Evolutionary conservation across 2,329 filamentous ascomycete genomes (phyloP), one percentile per base, ranked within the genome.

Genomic region (Penicillium digitatum): DNA sequence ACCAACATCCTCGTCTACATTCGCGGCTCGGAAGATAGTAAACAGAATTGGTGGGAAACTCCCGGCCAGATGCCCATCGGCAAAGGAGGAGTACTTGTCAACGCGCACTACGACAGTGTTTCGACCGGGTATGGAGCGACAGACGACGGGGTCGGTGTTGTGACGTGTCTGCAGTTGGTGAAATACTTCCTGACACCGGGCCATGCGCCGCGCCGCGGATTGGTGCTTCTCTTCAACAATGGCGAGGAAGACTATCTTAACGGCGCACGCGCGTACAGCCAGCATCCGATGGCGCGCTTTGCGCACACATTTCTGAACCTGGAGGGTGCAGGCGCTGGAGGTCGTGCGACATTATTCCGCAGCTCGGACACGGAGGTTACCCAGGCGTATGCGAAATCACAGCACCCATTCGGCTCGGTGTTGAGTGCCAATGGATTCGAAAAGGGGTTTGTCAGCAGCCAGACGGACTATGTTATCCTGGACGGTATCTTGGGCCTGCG

Each of bases 61-160:
- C 72, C 71, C 39, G 73, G 75, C 54, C 76, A 76, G 59, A 73
- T 76, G 57, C 78, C 79, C 22, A 79, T 80, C 58, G 81, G 82
- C 9, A 83, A 84, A 57, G 88, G 89, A 18, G 90, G 91, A 31
- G 90, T 96, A 18, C 81, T 99, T 42, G 88, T 97, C 62, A 97
- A 96, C 71, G 92, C 93, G 18, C 94, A 97, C 70, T 96, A 94
- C 69, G 94, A 96, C 74, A 92, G 88, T 55, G 94, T 97, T 6
- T 89, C 91, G 14, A 95, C 91, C 3, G 92, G 90, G 1, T 96
- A 86, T 63, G 94, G 94, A 45, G 92, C 94, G 16, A 97, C 94
- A 2, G 94, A 99, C 67, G 90, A 96, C 72, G 94, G 93, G 8
- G 86, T 96, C 58, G 91, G 91, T 27, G 90, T 95, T 22, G 85